These are phyloP conservation scores for Macrocystidia cucumis DNA, from an alignment of 1,284 basidiomycete species.

Conservation along the genomic window DNA sequence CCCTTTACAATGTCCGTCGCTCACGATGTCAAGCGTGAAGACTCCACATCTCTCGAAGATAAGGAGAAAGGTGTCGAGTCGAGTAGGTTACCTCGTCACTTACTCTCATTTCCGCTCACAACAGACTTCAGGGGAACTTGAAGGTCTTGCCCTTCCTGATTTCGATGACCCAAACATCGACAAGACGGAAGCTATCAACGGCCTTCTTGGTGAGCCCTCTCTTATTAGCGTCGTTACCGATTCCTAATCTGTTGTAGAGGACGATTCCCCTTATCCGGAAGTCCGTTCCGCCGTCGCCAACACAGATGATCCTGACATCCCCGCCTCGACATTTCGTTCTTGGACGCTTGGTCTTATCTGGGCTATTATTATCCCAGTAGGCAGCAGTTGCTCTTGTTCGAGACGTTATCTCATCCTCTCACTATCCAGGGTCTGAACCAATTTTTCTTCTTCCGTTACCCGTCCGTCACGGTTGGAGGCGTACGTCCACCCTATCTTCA, in stretches of 20 bases:
- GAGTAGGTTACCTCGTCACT: slow-evolving; percentile 8
- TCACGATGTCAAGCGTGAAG: slow-evolving; percentile 14
- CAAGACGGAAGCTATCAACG: slow-evolving; percentile 30
- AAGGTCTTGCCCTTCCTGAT: slow-evolving; percentile 25
- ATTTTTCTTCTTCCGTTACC: slow-evolving; percentile 64
- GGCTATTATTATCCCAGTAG: slow-evolving; percentile 46
- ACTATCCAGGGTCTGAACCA: slow-evolving; percentile 44
- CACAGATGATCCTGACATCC: slow-evolving; percentile 60
- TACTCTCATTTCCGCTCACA: neutral
- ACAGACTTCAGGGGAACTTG: slow-evolving; percentile 16
- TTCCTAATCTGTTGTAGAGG: slow-evolving; percentile 19
- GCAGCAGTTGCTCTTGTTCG: slow-evolving; percentile 5
- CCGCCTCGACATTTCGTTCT: slow-evolving; percentile 51
- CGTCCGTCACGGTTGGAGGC: slow-evolving; percentile 37
- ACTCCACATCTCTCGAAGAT: too few species aligned
- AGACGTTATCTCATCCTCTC: slow-evolving; percentile 2
- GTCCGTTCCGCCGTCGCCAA: slow-evolving; percentile 74
- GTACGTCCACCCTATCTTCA: slow-evolving; percentile 16
- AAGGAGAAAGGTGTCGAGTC: slow-evolving; percentile 15
- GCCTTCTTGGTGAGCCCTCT: slow-evolving; percentile 24
- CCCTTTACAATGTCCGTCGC: slow-evolving; percentile 19
- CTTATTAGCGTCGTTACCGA: neutral
- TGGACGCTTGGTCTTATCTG: slow-evolving; percentile 54
- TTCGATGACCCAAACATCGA: slow-evolving; percentile 65
- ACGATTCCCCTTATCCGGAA: slow-evolving; percentile 57